These are phyloP conservation scores for Aureobasidium sp. DNA, from an alignment of 2,329 filamentous ascomycete species.

Conservation along the genomic window DNA sequence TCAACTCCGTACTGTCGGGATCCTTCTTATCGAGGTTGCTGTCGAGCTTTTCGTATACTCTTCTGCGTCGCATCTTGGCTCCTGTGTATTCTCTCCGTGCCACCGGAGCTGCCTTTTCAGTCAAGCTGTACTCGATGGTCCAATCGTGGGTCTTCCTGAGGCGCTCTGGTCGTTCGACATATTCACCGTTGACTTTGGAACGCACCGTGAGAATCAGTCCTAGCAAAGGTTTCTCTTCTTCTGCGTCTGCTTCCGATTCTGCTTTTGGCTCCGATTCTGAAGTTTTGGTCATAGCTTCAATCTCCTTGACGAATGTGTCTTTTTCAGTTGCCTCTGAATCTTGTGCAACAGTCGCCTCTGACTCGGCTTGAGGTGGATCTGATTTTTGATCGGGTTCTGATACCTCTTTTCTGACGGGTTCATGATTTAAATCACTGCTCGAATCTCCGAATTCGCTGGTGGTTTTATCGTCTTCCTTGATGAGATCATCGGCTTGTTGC, in stretches of 20 bases:
- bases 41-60: conserved; percentile 31
- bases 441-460: background rate
- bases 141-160: conserved; percentile 46
- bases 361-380: background rate
- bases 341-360: background rate
- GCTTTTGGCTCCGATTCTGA: background rate
- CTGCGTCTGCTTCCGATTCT: background rate
- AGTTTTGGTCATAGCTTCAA: background rate
- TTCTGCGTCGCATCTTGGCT: conserved; percentile 48
- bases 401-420: background rate
- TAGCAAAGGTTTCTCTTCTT: conserved; percentile 38
- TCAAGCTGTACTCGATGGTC: conserved; percentile 69
- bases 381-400: background rate
- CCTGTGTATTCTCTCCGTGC: conserved; percentile 47
- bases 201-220: conserved; percentile 64
- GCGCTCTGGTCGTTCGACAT: conserved; percentile 51
- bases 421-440: background rate
- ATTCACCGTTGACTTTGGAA: conserved; percentile 61
- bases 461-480: background rate
- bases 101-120: conserved; percentile 44
- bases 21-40: conserved; percentile 27
- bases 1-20: background rate
- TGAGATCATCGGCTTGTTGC: background rate
- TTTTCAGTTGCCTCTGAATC: background rate
- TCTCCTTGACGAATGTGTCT: background rate